These are phyloP conservation scores for Selaginella tamariscina DNA, from an alignment of 75 land plant genomes.

Conservation along the genomic window DNA sequence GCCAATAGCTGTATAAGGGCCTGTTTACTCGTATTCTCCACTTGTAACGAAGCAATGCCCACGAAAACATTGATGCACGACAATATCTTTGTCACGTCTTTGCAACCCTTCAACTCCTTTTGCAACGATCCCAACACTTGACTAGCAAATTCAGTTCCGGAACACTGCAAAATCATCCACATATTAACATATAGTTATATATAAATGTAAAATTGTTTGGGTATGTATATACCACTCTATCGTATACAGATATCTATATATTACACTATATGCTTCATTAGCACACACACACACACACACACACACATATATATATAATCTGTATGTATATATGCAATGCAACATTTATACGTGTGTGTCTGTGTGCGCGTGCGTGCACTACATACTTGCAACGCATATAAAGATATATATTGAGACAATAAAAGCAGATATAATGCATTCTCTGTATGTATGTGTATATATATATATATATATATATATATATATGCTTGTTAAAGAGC, in stretches of 20 bases:
- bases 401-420: no score
- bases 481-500: no score
- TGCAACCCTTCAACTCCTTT: conserved; percentile 57
- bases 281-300: no score
- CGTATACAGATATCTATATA: background rate
- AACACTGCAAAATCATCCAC: background rate
- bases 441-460: no score
- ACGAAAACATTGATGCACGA: conserved; percentile 70
- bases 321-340: no score
- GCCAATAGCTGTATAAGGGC: conserved; percentile 55
- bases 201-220: background rate
- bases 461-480: no score
- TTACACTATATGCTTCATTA: no score
- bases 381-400: no score
- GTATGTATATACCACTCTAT: background rate
- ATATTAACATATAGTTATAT: background rate
- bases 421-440: no score
- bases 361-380: no score
- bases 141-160: conserved; percentile 23
- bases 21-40: conserved; percentile 22
- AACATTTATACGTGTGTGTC: no score
- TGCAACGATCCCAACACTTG: conserved; percentile 46
- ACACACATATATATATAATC: no score
- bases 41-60: conserved; percentile 45
- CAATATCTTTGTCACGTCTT: conserved; percentile 73